Evolutionary conservation across 768 basidiomycete species (phyloP).

Genomic region (Psilocybe tampanensis): DNA sequence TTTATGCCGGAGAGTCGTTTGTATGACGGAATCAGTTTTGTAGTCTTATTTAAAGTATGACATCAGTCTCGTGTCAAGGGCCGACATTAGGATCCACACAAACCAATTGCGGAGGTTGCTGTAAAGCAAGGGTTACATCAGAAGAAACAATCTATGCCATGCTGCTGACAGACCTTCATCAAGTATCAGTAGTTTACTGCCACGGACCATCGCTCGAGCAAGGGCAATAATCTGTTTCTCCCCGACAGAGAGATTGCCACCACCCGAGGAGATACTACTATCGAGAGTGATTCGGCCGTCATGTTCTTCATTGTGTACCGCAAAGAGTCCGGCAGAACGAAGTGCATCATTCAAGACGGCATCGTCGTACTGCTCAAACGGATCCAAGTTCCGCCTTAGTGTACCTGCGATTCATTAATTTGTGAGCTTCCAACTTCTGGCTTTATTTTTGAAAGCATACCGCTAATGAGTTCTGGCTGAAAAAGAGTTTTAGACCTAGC

Average conservation of each 20-base stretch:
- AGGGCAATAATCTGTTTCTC: constrained; percentile 73
- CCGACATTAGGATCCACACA: constrained; percentile 36
- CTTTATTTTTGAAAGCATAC: not conserved
- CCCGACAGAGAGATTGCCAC: constrained; percentile 73
- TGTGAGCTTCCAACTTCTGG: not conserved
- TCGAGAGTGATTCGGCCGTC: constrained; percentile 50
- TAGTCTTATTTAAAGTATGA: constrained; percentile 37
- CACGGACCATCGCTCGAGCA: constrained; percentile 61
- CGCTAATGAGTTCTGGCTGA: constrained; percentile 19
- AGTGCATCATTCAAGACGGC: constrained; percentile 38
- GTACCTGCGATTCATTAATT: constrained; percentile 38
- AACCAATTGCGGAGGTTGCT: constrained; percentile 54
- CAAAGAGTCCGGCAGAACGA: constrained; percentile 40
- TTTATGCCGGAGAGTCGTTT: constrained; percentile 66
- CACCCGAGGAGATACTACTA: constrained; percentile 49
- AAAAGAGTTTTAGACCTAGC: not conserved
- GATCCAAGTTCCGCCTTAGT: constrained; percentile 65
- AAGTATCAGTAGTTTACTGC: constrained; percentile 61
- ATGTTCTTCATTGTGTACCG: constrained; percentile 42
- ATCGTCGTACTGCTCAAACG: constrained; percentile 60
- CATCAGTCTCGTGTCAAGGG: constrained; percentile 34
- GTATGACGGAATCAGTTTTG: constrained; percentile 68
- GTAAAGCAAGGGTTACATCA: constrained; percentile 25
- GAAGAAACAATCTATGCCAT: not conserved
- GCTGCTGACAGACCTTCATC: constrained; percentile 49